A percentile compares a stretch with the other conserved stretches of the same genome.
phyloP scores from a whole-genome alignment of 163 green algal genomes.

The Chlorella variabilis region DNA sequence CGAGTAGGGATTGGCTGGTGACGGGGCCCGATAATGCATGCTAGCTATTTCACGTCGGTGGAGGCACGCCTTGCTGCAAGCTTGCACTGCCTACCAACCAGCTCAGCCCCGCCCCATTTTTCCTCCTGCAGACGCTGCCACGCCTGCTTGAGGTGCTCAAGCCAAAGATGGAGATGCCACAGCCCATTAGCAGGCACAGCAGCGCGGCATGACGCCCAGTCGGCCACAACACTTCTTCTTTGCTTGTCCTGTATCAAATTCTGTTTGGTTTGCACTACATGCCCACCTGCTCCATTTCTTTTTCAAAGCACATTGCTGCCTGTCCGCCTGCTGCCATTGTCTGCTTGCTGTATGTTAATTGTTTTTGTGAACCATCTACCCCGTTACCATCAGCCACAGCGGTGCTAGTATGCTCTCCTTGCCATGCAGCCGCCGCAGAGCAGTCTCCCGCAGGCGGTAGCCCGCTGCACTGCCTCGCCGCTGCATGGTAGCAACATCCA shows the following conservation, averaged over 20 bases:
- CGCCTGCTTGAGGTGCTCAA: constrained; percentile 73
- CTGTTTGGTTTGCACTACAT: no score
- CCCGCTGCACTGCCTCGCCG: background rate
- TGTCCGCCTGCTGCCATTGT: no score
- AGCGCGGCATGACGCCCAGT: no score
- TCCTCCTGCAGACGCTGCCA: constrained; percentile 90
- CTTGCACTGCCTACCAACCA: background rate
- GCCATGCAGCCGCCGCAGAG: constrained; percentile 26
- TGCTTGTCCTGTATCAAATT: no score
- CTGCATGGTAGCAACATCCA: constrained; percentile 22
- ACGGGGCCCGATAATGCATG: no score
- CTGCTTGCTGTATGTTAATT: no score
- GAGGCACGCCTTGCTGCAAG: no score
- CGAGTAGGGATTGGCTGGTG: background rate
- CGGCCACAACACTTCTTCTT: no score
- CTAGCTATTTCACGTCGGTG: no score
- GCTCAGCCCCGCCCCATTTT: background rate
- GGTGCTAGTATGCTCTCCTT: constrained; percentile 36
- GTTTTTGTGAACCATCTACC: no score
- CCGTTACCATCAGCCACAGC: constrained; percentile 3
- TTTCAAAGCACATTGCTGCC: no score
- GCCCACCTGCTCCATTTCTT: no score
- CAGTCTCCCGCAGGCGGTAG: constrained; percentile 9
- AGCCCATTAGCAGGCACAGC: background rate
- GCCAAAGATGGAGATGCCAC: constrained; percentile 36